A percentile compares a stretch with the other conserved stretches of the same genome.
Evolutionary conservation across 2,329 filamentous ascomycete species (phyloP).

Genomic region (Falciphora oryzae): DNA sequence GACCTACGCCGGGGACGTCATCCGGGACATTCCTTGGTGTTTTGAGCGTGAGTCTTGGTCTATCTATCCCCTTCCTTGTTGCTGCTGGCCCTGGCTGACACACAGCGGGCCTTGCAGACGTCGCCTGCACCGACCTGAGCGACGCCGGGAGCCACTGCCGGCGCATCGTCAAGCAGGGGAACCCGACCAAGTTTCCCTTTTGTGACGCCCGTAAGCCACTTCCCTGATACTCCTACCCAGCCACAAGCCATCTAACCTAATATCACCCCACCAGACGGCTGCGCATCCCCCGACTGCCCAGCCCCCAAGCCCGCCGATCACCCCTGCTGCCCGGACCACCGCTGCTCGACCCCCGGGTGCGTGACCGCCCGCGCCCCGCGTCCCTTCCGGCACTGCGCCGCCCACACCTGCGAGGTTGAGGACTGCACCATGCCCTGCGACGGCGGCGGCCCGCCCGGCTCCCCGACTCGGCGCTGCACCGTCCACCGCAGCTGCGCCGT

Average conservation of each 20-base stretch:
- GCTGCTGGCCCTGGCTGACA: background rate
- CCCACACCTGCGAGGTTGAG: slow-evolving; percentile 16
- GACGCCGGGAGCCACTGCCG: slow-evolving; percentile 11
- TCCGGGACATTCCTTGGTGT: slow-evolving; percentile 1
- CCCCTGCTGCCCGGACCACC: slow-evolving; percentile 14
- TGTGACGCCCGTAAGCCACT: slow-evolving; percentile 18
- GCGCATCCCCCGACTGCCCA: slow-evolving; percentile 15
- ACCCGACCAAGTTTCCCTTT: slow-evolving; percentile 18
- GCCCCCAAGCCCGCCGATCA: slow-evolving; percentile 7
- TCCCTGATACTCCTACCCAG: background rate
- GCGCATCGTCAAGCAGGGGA: slow-evolving; percentile 17
- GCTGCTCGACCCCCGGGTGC: slow-evolving; percentile 14
- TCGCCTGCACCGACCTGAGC: slow-evolving; percentile 13
- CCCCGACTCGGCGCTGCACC: slow-evolving; percentile 12
- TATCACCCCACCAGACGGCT: too few relatives aligned
- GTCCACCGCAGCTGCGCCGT: slow-evolving; percentile 14
- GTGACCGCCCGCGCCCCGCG: slow-evolving; percentile 8
- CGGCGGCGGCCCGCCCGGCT: slow-evolving; percentile 9
- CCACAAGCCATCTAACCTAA: background rate
- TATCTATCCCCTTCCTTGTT: background rate
- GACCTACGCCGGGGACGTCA: background rate
- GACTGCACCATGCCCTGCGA: slow-evolving; percentile 13
- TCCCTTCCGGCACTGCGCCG: slow-evolving; percentile 13
- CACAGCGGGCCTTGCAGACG: slow-evolving; percentile 11
- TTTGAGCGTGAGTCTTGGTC: slow-evolving; percentile 1